Evolutionary conservation across 495 filamentous ascomycete species (phyloP).

Genomic region (Articulospora tetracladia): DNA sequence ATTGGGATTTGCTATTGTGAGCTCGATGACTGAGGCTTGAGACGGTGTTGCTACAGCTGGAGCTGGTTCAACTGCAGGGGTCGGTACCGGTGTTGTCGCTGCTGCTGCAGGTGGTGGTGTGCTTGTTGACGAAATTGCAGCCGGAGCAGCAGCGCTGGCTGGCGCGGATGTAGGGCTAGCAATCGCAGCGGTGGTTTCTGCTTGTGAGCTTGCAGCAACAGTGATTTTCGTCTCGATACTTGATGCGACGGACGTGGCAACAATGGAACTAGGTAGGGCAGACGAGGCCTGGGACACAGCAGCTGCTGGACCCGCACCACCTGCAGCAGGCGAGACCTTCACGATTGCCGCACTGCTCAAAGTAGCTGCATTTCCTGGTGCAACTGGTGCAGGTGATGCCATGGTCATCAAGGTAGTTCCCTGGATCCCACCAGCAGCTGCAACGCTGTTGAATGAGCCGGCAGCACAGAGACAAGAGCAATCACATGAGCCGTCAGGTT

Average conservation of each 20-base stretch:
- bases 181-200: background rate
- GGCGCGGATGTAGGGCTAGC: slow-evolving; percentile 2
- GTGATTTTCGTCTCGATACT: background rate
- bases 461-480: slow-evolving; percentile 57
- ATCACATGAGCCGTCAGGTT: slow-evolving; percentile 38
- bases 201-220: background rate
- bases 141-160: slow-evolving; percentile 2
- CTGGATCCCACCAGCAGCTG: background rate
- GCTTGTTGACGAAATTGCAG: background rate
- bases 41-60: slow-evolving; percentile 12
- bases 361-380: background rate
- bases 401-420: slow-evolving; percentile 12
- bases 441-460: slow-evolving; percentile 43
- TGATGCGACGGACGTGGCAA: background rate
- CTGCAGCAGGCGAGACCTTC: background rate
- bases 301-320: background rate
- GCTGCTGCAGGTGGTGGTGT: background rate
- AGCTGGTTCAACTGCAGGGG: slow-evolving; percentile 4
- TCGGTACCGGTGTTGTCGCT: background rate
- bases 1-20: slow-evolving; percentile 11
- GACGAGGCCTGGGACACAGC: background rate
- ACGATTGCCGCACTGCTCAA: background rate
- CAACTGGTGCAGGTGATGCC: background rate
- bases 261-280: background rate
- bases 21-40: slow-evolving; percentile 1